phyloP scores from a whole-genome alignment of 2,329 filamentous ascomycete species.

The Beauveria australis region DNA sequence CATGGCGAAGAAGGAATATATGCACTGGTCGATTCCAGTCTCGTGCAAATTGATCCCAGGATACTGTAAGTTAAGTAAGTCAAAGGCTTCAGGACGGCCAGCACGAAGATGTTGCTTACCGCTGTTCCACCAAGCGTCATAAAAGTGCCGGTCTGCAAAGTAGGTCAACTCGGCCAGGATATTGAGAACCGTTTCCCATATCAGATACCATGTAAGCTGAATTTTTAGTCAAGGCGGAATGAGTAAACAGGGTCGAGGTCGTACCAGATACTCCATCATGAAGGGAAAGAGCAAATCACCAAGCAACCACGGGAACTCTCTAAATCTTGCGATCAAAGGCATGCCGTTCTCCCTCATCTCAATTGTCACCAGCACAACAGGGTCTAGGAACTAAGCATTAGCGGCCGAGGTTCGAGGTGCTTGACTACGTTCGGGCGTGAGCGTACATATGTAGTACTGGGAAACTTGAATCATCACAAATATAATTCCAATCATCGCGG shows the following conservation, averaged over 20 bases:
- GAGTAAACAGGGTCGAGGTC: conserved; percentile 4
- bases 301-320: conserved; percentile 66
- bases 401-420: background rate
- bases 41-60: conserved; percentile 69
- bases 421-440: background rate
- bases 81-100: background rate
- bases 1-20: conserved; percentile 68
- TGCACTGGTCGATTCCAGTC: conserved; percentile 76
- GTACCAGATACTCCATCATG: conserved; percentile 63
- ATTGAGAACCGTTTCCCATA: conserved; percentile 70
- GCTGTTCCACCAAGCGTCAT: conserved; percentile 56
- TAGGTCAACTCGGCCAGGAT: conserved; percentile 66
- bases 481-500: conserved; percentile 63
- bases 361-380: conserved; percentile 59
- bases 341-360: conserved; percentile 59
- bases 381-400: conserved; percentile 34
- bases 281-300: conserved; percentile 70
- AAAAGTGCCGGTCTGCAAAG: conserved; percentile 71
- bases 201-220: conserved; percentile 66
- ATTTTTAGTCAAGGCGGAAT: background rate
- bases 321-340: conserved; percentile 51
- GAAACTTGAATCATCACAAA: conserved; percentile 74
- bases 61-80: conserved; percentile 28
- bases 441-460: conserved; percentile 60
- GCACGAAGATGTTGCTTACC: conserved; percentile 23